phyloP scores from a whole-genome alignment of 2,329 filamentous ascomycete genomes.

The Calonectria naviculata region DNA sequence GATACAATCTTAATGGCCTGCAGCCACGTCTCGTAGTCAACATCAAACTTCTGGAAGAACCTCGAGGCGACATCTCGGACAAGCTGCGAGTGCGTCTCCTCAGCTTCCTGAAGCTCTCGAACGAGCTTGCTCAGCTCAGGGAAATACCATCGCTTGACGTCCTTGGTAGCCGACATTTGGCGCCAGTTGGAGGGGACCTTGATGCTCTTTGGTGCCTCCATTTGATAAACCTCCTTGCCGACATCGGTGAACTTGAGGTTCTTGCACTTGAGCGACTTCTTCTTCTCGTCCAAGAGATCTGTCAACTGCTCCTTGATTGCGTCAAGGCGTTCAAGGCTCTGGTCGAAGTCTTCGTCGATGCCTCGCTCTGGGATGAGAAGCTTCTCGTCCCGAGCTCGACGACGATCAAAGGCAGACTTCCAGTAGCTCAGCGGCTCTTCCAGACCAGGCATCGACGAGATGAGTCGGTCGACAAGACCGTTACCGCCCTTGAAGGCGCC shows the following conservation, averaged over 20 bases:
- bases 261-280: slow-evolving; percentile 79
- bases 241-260: slow-evolving; percentile 83
- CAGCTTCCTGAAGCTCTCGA: slow-evolving; percentile 89
- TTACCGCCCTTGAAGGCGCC: slow-evolving; percentile 79
- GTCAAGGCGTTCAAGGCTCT: slow-evolving; percentile 81
- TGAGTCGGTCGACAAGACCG: slow-evolving; percentile 85
- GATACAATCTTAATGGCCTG: slow-evolving; percentile 90
- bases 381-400: slow-evolving; percentile 81
- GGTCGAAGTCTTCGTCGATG: slow-evolving; percentile 92
- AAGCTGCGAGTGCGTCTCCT: slow-evolving; percentile 93
- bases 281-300: slow-evolving; percentile 75
- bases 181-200: slow-evolving; percentile 92
- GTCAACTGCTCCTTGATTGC: slow-evolving; percentile 80
- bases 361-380: slow-evolving; percentile 87
- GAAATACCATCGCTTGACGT: slow-evolving; percentile 95
- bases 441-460: slow-evolving; percentile 88
- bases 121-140: slow-evolving; percentile 84
- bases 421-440: slow-evolving; percentile 80
- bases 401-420: slow-evolving; percentile 91
- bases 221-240: slow-evolving; percentile 96
- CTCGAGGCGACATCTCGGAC: slow-evolving; percentile 85
- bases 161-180: slow-evolving; percentile 94
- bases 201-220: slow-evolving; percentile 86
- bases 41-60: slow-evolving; percentile 89
- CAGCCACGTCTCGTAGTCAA: slow-evolving; percentile 87